phyloP scores from a whole-genome alignment of 805 yeast species.

The Wickerhamiella parazyma region DNA sequence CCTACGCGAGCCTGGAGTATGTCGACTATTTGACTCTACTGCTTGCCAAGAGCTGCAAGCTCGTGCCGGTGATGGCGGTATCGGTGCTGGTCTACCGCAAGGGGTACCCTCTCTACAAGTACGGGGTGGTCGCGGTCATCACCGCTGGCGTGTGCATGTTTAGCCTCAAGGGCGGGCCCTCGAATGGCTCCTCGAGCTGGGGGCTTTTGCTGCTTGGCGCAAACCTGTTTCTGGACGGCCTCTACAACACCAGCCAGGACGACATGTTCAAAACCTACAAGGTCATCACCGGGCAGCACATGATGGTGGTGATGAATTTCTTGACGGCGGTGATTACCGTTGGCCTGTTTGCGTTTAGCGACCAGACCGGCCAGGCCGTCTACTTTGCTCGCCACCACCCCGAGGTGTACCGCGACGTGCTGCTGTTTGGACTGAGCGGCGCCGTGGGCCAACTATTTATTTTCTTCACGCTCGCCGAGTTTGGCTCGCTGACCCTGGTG shows the following conservation, averaged over 20 bases:
- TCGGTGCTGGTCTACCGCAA: conserved; percentile 60
- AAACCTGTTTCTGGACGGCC: conserved; percentile 74
- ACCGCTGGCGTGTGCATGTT: conserved; percentile 74
- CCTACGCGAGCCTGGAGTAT: conserved; percentile 61
- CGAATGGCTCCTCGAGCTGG: conserved; percentile 25
- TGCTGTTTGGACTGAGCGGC: conserved; percentile 63
- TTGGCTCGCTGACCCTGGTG: conserved; percentile 72
- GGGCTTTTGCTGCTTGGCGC: conserved; percentile 49
- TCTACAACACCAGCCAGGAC: conserved; percentile 90
- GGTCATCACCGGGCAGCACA: conserved; percentile 63
- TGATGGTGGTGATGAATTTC: conserved; percentile 62
- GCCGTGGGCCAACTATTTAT: conserved; percentile 92
- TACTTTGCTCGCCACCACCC: conserved; percentile 41
- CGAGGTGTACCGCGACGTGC: conserved; percentile 42
- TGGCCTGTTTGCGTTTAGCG: conserved; percentile 33
- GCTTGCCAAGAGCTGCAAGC: conserved; percentile 83
- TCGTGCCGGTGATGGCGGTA: conserved; percentile 86
- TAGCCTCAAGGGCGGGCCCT: conserved; percentile 37
- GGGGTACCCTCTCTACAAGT: conserved; percentile 61
- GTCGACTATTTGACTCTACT: conserved; percentile 77
- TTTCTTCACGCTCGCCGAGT: conserved; percentile 66
- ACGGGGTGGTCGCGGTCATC: conserved; percentile 61
- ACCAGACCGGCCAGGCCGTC: conserved; percentile 40
- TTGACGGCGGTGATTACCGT: conserved; percentile 31
- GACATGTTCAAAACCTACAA: conserved; percentile 45